These are phyloP conservation scores for Ilex aquifolium DNA, from an alignment of 257 asterid species.

Conservation along the genomic window DNA sequence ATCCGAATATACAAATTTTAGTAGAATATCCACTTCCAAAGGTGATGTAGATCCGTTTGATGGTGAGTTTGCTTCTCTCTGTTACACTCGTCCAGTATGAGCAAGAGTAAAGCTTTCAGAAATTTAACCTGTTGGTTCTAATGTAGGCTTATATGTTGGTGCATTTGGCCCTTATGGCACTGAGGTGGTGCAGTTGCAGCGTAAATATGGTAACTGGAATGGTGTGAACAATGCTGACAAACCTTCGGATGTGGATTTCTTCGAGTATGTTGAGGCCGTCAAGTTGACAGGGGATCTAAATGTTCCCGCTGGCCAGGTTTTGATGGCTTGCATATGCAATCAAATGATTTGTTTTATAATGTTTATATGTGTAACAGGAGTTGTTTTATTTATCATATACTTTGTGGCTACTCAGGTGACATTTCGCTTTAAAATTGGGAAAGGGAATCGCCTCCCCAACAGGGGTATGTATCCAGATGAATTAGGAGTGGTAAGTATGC, in stretches of 20 bases:
- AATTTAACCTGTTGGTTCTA: conserved; percentile 15
- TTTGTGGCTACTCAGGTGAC: conserved; percentile 51
- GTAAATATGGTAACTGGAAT: conserved; percentile 92
- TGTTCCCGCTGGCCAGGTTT: conserved; percentile 96
- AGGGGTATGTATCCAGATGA: conserved; percentile 80
- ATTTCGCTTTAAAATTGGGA: conserved; percentile 84
- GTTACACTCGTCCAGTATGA: background rate
- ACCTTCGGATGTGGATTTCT: conserved; percentile 77
- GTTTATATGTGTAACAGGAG: no score
- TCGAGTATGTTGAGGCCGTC: conserved; percentile 96
- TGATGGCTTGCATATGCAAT: background rate
- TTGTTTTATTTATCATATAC: background rate
- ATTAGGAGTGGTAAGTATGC: conserved; percentile 76
- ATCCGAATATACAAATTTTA: conserved; percentile 74
- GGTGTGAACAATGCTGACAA: conserved; percentile 29
- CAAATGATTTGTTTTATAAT: no score
- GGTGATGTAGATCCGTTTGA: conserved; percentile 92
- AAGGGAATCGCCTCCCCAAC: conserved; percentile 55
- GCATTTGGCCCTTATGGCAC: conserved; percentile 97
- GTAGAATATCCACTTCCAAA: conserved; percentile 53
- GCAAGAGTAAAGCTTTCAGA: background rate
- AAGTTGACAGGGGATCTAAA: conserved; percentile 93
- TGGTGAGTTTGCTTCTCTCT: conserved; percentile 39
- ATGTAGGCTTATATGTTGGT: conserved; percentile 83
- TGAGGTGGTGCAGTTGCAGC: conserved; percentile 86